These are phyloP conservation scores for Rhodomyrtus psidioides DNA, from an alignment of 441 rosid genomes.

Conservation along the genomic window DNA sequence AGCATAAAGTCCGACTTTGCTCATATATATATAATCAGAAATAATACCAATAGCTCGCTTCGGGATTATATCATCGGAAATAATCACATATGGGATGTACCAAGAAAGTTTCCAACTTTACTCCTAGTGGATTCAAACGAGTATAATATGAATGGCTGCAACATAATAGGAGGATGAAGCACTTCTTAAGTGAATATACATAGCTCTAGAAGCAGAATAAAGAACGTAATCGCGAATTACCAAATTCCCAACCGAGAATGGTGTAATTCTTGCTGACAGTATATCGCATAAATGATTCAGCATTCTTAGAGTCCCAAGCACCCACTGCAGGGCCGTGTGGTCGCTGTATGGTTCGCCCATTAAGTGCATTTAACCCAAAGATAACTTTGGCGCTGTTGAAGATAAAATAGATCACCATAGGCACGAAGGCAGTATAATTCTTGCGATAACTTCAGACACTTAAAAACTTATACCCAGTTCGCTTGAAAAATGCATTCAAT, in stretches of 20 bases:
- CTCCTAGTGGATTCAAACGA: background rate
- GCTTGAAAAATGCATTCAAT: conserved; percentile 1
- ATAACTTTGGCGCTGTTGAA: conserved; percentile 59
- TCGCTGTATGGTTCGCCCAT: conserved; percentile 31
- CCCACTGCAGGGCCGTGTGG: conserved; percentile 49
- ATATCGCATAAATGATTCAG: conserved; percentile 62
- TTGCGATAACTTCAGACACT: background rate
- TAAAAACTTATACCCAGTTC: background rate
- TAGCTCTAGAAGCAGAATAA: background rate
- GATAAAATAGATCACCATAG: background rate
- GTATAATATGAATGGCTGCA: background rate
- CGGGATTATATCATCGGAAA: background rate
- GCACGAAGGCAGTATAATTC: background rate
- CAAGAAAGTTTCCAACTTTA: background rate
- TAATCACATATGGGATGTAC: background rate
- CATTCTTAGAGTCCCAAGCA: conserved; percentile 72
- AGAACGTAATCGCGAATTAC: conserved; percentile 22
- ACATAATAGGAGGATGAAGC: background rate
- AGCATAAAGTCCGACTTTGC: too few relatives aligned
- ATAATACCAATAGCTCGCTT: background rate
- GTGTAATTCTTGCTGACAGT: conserved; percentile 46
- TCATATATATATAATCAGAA: background rate
- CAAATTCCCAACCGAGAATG: conserved; percentile 83
- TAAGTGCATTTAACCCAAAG: conserved; percentile 77
- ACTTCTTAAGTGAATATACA: background rate